These are phyloP conservation scores for Saposhnikovia divaricata DNA, from an alignment of 129 eudicot species.

Conservation along the genomic window DNA sequence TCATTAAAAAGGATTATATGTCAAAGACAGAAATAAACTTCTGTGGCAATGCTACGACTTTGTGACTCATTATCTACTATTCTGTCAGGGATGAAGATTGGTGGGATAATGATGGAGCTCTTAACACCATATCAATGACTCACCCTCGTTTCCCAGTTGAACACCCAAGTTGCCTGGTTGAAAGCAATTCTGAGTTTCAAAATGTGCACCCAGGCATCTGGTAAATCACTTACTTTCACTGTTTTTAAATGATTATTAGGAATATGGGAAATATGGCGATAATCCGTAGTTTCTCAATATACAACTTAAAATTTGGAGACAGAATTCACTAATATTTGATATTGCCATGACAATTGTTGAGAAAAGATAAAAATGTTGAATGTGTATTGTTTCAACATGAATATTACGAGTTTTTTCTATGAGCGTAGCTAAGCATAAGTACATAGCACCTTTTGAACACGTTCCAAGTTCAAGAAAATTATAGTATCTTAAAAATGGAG, in stretches of 20 bases:
- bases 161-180: slow-evolving; percentile 71
- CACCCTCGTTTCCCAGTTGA: slow-evolving; percentile 86
- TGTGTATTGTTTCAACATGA: not conserved
- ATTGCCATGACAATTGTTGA: not conserved
- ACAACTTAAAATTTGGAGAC: not conserved
- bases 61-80: not conserved
- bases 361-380: not conserved
- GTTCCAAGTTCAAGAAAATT: not conserved
- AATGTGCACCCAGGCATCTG: slow-evolving; percentile 92
- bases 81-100: slow-evolving; percentile 86
- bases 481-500: too few relatives aligned
- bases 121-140: slow-evolving; percentile 89
- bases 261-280: not conserved
- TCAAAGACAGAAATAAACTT: not conserved
- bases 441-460: not conserved
- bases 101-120: slow-evolving; percentile 99
- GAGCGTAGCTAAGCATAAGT: not conserved
- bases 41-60: not conserved
- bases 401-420: not conserved
- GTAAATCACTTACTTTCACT: slow-evolving; percentile 25
- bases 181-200: slow-evolving; percentile 74
- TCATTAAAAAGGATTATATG: not conserved
- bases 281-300: not conserved
- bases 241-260: not conserved
- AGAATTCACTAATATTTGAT: not conserved